These are phyloP conservation scores for Cyanodermella asteris DNA, from an alignment of 2,329 filamentous ascomycete genomes.

Conservation along the genomic window DNA sequence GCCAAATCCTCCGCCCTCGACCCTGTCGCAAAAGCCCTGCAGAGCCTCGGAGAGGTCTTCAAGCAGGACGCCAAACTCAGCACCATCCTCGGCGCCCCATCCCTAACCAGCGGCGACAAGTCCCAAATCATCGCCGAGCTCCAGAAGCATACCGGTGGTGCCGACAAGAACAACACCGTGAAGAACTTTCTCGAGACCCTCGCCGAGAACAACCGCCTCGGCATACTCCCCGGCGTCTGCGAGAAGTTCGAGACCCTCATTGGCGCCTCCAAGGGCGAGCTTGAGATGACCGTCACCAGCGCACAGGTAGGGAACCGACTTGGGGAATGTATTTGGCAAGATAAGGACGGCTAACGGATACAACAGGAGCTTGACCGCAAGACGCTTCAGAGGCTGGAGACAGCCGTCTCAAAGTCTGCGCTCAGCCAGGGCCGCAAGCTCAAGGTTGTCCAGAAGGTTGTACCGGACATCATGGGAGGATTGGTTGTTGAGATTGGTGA, in stretches of 20 bases:
- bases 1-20: slow-evolving; percentile 75
- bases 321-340: slow-evolving; percentile 1
- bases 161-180: slow-evolving; percentile 51
- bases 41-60: slow-evolving; percentile 47
- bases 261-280: slow-evolving; percentile 72
- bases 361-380: slow-evolving; percentile 61
- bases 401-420: slow-evolving; percentile 68
- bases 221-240: slow-evolving; percentile 57
- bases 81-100: slow-evolving; percentile 56
- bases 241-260: slow-evolving; percentile 78
- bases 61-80: slow-evolving; percentile 66
- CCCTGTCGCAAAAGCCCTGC: slow-evolving; percentile 58
- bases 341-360: not conserved
- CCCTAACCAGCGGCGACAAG: slow-evolving; percentile 62
- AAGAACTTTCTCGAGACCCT: slow-evolving; percentile 85
- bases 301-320: slow-evolving; percentile 46
- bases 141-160: slow-evolving; percentile 52
- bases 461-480: slow-evolving; percentile 83
- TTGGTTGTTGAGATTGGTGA: slow-evolving; percentile 92
- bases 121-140: slow-evolving; percentile 67
- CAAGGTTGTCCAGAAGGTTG: slow-evolving; percentile 83
- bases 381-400: slow-evolving; percentile 68
- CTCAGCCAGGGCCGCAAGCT: slow-evolving; percentile 91
- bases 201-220: slow-evolving; percentile 89
- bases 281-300: slow-evolving; percentile 80